Evolutionary conservation across 2,329 filamentous ascomycete species (phyloP), one percentile per base, ranked within the genome.

Genomic region (Fusarium sp.): DNA sequence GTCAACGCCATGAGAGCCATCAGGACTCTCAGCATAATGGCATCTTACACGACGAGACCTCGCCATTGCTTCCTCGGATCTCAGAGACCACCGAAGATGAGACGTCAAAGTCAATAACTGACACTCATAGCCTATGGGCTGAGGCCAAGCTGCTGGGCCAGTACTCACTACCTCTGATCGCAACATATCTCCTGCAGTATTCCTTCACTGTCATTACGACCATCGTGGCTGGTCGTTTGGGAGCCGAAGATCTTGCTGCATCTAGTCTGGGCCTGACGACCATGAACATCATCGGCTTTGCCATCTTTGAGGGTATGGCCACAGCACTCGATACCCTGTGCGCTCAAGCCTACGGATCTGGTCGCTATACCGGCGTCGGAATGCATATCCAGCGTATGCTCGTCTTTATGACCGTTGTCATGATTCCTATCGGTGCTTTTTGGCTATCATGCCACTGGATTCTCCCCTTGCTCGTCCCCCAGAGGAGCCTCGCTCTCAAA

Each of bases 361-460:
- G 81, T 0, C 78, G 79, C 41, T 75, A 77, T 42, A 74, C 75
- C 12, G 77, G 78, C 26, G 83, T 85, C 9, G 83, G 83, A 1
- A 66, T 85, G 48, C 81, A 85, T 58, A 72, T 84, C 6, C 83
- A 85, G 63, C 78, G 81, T n/a, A 85, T 85, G 80, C 63, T 82
- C 4, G 64, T 83, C 13, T 73, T 85, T 32, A 83, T 84, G 77
- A 67, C 78, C 8, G 67, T 81, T 19, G 75, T 78, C 15, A 77
- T 78, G n/a, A 62, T 85, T 24, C 83, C 83, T 6, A 79, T 85
- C 49, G 81, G 76, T 12, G 71, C 75, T 2, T 61, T 83, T 32
- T 86, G 83, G 83, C 48, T 81, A 3, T 79, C 70, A 57, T 83
- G 82, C 2, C 78, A 80, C 6, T 77, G 74, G 73, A 77, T 84